phyloP scores from a whole-genome alignment of 495 filamentous ascomycete species.

The Neurospora cerealis region DNA sequence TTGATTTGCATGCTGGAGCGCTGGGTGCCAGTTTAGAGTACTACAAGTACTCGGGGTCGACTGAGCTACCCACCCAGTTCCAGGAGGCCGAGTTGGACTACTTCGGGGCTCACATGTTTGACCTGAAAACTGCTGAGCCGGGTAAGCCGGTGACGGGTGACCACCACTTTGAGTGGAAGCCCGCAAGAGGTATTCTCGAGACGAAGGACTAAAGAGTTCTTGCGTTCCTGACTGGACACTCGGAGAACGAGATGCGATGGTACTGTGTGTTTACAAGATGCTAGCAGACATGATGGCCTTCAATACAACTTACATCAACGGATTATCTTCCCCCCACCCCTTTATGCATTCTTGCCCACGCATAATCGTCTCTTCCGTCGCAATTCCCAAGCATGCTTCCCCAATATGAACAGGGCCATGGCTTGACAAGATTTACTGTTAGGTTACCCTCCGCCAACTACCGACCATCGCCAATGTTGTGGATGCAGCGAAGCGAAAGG shows the following conservation, averaged over 20 bases:
- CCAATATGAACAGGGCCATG: not conserved
- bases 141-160: slow-evolving; percentile 40
- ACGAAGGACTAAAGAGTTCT: not conserved
- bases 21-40: slow-evolving; percentile 60
- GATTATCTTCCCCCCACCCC: not conserved
- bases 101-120: slow-evolving; percentile 57
- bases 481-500: not conserved
- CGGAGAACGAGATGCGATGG: not conserved
- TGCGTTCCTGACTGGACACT: no score
- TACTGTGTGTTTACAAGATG: not conserved
- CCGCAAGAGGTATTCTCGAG: slow-evolving; percentile 20
- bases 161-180: slow-evolving; percentile 50
- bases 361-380: not conserved
- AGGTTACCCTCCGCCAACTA: not conserved
- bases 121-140: slow-evolving; percentile 39
- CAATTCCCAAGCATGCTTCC: not conserved
- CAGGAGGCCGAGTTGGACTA: slow-evolving; percentile 70
- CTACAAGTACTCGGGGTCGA: slow-evolving; percentile 52
- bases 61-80: slow-evolving; percentile 54
- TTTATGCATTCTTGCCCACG: not conserved
- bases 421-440: not conserved
- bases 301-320: not conserved
- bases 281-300: not conserved
- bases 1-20: slow-evolving; percentile 55
- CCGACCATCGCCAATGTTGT: not conserved